These are phyloP conservation scores for Phaffia australis DNA, from an alignment of 768 basidiomycete species.

Conservation along the genomic window DNA sequence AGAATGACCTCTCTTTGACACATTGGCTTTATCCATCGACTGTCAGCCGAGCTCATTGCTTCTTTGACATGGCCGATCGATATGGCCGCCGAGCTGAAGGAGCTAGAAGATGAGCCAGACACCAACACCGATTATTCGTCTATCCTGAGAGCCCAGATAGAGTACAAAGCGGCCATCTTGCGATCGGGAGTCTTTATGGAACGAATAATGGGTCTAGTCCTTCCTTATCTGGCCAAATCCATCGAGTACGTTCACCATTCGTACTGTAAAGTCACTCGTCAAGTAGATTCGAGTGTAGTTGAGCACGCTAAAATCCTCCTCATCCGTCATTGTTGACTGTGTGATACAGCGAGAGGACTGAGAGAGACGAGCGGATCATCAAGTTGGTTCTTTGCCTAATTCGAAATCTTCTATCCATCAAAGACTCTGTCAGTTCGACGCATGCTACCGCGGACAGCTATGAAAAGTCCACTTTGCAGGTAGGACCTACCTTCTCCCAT, in stretches of 20 bases:
- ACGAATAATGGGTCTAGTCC: constrained; percentile 44
- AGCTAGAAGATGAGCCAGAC: constrained; percentile 59
- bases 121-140: constrained; percentile 80
- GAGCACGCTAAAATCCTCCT: not conserved
- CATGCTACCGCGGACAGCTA: constrained; percentile 65
- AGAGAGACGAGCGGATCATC: constrained; percentile 75
- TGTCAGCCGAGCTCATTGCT: constrained; percentile 65
- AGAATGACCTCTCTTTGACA: not conserved
- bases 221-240: constrained; percentile 66
- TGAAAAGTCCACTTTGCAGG: constrained; percentile 65
- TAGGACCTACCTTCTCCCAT: constrained; percentile 26
- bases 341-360: constrained; percentile 49
- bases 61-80: constrained; percentile 99
- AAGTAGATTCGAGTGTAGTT: not conserved
- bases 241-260: constrained; percentile 37
- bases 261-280: not conserved
- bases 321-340: not conserved
- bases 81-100: constrained; percentile 83
- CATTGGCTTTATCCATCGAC: not conserved
- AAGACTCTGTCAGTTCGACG: constrained; percentile 64
- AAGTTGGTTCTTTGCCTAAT: constrained; percentile 78
- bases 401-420: constrained; percentile 89
- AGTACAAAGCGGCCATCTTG: constrained; percentile 77
- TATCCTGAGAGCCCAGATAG: constrained; percentile 63
- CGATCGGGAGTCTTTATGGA: constrained; percentile 51